phyloP scores from a whole-genome alignment of 2,329 filamentous ascomycete genomes.

The Claviceps cyperi region DNA sequence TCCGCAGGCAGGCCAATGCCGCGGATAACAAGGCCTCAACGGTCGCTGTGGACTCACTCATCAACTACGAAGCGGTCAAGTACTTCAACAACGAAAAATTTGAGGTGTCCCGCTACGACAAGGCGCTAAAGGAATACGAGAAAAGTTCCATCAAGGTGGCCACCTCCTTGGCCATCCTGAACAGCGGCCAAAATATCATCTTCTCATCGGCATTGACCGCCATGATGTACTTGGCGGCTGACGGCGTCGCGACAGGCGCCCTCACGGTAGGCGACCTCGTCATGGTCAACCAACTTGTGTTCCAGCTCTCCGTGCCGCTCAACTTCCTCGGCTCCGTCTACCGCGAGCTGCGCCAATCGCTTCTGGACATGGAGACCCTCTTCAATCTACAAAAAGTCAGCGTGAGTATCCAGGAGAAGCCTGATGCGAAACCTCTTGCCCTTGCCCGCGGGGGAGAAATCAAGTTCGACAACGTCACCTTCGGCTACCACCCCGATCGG shows the following conservation, averaged over 20 bases:
- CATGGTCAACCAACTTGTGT: slow-evolving; percentile 98
- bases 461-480: slow-evolving; percentile 84
- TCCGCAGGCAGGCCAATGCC: slow-evolving; percentile 85
- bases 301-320: slow-evolving; percentile 89
- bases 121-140: slow-evolving; percentile 74
- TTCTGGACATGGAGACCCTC: slow-evolving; percentile 96
- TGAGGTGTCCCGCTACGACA: slow-evolving; percentile 81
- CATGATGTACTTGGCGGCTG: slow-evolving; percentile 96
- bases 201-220: slow-evolving; percentile 85
- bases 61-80: slow-evolving; percentile 98
- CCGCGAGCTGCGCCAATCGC: slow-evolving; percentile 81
- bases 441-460: slow-evolving; percentile 75
- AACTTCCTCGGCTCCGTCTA: slow-evolving; percentile 99
- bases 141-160: slow-evolving; percentile 93
- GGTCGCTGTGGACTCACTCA: slow-evolving; percentile 87
- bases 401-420: slow-evolving; percentile 64
- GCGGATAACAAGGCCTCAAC: slow-evolving; percentile 94
- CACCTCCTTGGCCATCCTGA: slow-evolving; percentile 82
- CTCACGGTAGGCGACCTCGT: slow-evolving; percentile 92
- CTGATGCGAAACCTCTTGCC: slow-evolving; percentile 56
- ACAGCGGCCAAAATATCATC: slow-evolving; percentile 92
- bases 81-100: slow-evolving; percentile 99
- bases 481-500: slow-evolving; percentile 77
- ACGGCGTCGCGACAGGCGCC: slow-evolving; percentile 67
- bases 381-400: slow-evolving; percentile 98